These are phyloP conservation scores for Coleophoma cylindrospora DNA, from an alignment of 2,329 filamentous ascomycete species.

Conservation along the genomic window DNA sequence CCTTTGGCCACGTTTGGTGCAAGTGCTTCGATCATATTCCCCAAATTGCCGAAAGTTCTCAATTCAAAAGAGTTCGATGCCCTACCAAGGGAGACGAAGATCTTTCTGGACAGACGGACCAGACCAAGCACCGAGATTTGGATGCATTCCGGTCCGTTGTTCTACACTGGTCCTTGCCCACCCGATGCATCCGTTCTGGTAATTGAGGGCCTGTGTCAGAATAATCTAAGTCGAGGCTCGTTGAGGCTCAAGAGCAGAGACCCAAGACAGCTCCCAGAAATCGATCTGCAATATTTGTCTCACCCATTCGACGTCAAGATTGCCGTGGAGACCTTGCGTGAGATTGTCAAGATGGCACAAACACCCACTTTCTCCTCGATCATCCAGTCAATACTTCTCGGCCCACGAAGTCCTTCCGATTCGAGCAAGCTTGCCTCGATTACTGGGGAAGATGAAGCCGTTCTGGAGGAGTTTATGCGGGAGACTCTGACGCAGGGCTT, in stretches of 20 bases:
- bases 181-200: neutral
- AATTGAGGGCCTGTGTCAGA: neutral
- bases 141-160: neutral
- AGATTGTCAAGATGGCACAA: neutral
- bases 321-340: neutral
- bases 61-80: neutral
- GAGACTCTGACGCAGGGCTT: neutral
- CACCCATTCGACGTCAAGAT: neutral
- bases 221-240: neutral
- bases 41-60: neutral
- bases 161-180: neutral
- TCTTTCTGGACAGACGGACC: neutral
- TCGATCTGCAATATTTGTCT: neutral
- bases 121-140: neutral
- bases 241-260: neutral
- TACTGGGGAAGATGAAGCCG: neutral
- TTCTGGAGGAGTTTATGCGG: neutral
- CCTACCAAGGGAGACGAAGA: neutral
- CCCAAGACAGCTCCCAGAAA: neutral
- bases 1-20: neutral
- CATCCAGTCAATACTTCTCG: neutral
- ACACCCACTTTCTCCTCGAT: neutral
- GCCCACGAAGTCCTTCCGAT: neutral
- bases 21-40: neutral
- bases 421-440: neutral